Evolutionary conservation across 768 basidiomycete species (phyloP), one percentile per base, ranked within the genome.

Genomic region (Phlebiopsis flavidoalba): DNA sequence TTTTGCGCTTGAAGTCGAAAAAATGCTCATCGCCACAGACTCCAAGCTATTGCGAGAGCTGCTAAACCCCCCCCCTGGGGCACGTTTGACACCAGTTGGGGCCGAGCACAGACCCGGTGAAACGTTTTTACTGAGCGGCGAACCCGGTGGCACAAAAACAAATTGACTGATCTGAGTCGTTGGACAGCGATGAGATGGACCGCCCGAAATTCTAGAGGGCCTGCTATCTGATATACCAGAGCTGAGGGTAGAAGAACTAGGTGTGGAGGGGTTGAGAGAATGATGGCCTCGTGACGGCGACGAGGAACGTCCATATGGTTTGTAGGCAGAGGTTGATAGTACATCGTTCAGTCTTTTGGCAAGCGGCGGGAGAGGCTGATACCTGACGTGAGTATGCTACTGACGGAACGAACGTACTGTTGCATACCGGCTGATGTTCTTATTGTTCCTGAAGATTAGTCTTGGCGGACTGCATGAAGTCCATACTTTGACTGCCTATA

Each of bases 401-500:
- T 55, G 43, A 47, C 51, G 8, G 59, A 50, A 62, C 55, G 61
- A 59, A 48, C 56, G 3, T 8, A 26, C 50, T 8, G 49, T 40
- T 36, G 78, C 83, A 57, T 73, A 91, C 90, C 83, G 80, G 59
- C 80, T 77, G 68, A 91, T 84, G 56, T 77, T 77, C 55, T 84
- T 79, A 58, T 78, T 83, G 57, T 79, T n/a, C 77, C 64, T 79
- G 76, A 65, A 78, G 67, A 61, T 83, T 73, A 45, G 74, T 76
- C 55, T 79, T 78, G 33, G 79, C 72, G 11, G 71, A 72, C 61
- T 80, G 82, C 73, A 93, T 83, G 64, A 91, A 92, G 69, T 93
- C 91, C 91, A 93, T 93, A 71, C 89, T 91, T n/a, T 22, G 89
- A 90, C 75, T 91, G 89, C 60, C 88, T 80, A 73, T 90, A 89